Percentiles rank a stretch among this genome's conserved stretches.
Evolutionary conservation across 108 stramenopile genomes (phyloP).

Genomic region (Cyclostephanos tholiformis): DNA sequence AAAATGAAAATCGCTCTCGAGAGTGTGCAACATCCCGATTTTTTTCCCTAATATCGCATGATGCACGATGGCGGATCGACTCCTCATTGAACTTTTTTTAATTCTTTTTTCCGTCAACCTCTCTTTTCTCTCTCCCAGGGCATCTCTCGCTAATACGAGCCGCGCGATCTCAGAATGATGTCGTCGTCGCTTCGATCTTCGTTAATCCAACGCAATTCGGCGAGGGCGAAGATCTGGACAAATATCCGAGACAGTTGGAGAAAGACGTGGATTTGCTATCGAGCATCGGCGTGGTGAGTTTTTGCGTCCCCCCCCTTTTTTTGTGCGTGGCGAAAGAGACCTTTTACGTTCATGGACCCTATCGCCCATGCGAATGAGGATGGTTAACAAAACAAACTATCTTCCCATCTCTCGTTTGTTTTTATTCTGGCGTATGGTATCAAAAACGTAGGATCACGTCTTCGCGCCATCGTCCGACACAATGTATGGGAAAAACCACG

Average conservation of each 20-base stretch:
- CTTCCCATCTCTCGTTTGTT: neutral
- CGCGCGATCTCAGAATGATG: constrained; percentile 81
- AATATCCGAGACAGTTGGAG: constrained; percentile 93
- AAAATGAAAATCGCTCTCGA: constrained; percentile 15
- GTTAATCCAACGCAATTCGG: constrained; percentile 98
- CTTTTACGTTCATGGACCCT: neutral
- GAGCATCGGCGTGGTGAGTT: constrained; percentile 72
- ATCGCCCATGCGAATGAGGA: constrained; percentile 2
- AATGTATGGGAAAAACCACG: constrained; percentile 83
- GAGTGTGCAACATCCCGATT: no score
- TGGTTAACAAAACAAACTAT: neutral
- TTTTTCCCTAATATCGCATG: no score
- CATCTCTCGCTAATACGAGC: constrained; percentile 77
- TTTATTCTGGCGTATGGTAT: neutral
- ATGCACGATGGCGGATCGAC: no score
- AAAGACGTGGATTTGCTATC: constrained; percentile 67
- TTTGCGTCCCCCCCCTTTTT: neutral
- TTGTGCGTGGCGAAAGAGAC: neutral
- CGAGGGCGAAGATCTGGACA: constrained; percentile 92
- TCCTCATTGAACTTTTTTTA: neutral
- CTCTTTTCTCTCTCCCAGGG: constrained; percentile 31
- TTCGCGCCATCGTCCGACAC: constrained; percentile 70
- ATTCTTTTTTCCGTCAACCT: neutral
- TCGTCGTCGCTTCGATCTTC: constrained; percentile 92
- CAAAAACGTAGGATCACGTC: constrained; percentile 63